A percentile compares a stretch with the other conserved stretches of the same genome.
Evolutionary conservation across 768 basidiomycete genomes (phyloP).

Genomic region (Dentipellis fragilis): DNA sequence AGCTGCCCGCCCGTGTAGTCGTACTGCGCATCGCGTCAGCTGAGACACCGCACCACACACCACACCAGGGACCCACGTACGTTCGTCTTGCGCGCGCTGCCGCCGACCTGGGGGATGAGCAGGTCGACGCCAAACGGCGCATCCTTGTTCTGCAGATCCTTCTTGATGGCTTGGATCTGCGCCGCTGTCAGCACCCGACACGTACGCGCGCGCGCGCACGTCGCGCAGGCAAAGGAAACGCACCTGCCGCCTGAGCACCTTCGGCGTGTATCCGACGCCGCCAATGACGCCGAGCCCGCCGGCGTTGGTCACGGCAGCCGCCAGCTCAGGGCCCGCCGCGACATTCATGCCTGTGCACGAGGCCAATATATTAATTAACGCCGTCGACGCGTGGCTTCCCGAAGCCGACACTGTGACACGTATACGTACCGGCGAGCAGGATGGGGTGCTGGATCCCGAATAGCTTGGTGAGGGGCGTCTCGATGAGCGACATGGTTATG

Average conservation of each 20-base stretch:
- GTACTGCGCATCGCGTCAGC: slow-evolving; percentile 31
- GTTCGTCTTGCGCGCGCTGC: slow-evolving; percentile 85
- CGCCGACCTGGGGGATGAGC: slow-evolving; percentile 80
- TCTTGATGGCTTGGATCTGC: slow-evolving; percentile 68
- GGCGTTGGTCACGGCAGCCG: slow-evolving; percentile 90
- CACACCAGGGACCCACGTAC: slow-evolving; percentile 27
- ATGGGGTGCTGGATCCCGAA: slow-evolving; percentile 87
- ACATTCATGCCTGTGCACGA: slow-evolving; percentile 50
- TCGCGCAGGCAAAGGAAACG: slow-evolving; percentile 14
- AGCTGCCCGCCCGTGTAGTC: slow-evolving; percentile 89
- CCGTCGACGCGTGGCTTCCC: not conserved
- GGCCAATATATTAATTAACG: not conserved
- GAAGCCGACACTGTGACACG: not conserved
- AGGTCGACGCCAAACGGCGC: slow-evolving; percentile 89
- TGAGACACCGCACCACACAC: not conserved
- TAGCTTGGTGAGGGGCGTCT: slow-evolving; percentile 80
- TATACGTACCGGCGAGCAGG: slow-evolving; percentile 57
- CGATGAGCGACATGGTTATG: slow-evolving; percentile 46
- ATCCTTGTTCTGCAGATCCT: slow-evolving; percentile 59
- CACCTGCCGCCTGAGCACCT: slow-evolving; percentile 71
- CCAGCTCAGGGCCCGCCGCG: slow-evolving; percentile 70
- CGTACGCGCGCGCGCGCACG: not conserved
- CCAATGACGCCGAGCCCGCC: slow-evolving; percentile 92
- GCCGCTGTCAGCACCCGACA: not conserved
- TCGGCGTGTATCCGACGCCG: slow-evolving; percentile 79